Conservation (phyloP, 169 alveolate genomes). For the Eimeria acervulina region DNA sequence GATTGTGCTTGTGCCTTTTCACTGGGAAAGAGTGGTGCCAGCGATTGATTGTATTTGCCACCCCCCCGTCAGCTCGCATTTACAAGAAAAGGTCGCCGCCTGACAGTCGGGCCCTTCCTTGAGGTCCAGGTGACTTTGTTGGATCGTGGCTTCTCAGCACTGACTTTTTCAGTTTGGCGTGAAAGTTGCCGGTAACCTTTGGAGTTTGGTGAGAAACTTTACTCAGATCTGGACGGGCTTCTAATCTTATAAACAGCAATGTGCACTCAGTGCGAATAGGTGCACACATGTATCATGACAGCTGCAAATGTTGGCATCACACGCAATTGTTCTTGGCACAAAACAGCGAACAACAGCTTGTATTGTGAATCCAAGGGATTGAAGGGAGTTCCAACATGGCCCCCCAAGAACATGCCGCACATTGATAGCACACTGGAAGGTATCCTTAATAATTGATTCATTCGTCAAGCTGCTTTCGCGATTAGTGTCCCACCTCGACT, state of each 20-base stretch:
- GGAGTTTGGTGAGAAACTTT: not conserved
- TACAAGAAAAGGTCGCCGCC: not conserved
- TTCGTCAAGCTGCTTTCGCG: not conserved
- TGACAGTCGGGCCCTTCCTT: not conserved
- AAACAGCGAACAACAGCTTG: not conserved
- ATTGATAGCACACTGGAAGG: not conserved
- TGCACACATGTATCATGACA: not conserved
- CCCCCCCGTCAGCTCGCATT: not conserved
- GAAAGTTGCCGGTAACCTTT: not conserved
- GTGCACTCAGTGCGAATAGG: not conserved
- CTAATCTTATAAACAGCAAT: not conserved
- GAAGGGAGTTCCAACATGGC: not conserved
- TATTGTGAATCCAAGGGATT: not conserved
- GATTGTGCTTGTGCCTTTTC: not conserved
- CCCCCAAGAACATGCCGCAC: not conserved
- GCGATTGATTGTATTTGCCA: not conserved
- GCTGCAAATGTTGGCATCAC: not conserved
- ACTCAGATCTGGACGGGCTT: not conserved
- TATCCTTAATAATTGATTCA: not conserved
- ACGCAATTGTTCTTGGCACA: not conserved
- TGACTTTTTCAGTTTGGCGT: slow-evolving; percentile 22
- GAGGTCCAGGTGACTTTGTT: not conserved
- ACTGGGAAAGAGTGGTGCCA: not conserved
- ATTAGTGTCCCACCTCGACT: not conserved
- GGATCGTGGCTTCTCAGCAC: not conserved